Conservation (phyloP, 139 green algal species). For the Eudorina sp. region DNA sequence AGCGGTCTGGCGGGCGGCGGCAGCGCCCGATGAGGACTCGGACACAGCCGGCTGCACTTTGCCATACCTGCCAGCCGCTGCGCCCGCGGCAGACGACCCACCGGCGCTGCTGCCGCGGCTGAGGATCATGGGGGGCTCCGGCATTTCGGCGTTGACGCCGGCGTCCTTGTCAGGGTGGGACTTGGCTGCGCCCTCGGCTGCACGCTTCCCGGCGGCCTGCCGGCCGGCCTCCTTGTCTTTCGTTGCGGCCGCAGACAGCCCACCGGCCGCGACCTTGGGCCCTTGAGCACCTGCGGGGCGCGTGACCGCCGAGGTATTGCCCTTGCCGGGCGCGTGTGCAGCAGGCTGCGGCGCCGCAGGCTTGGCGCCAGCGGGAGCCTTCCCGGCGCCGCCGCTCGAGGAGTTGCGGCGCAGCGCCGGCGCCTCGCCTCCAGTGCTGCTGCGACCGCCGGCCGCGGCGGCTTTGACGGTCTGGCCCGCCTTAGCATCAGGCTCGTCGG, state of each 20-base stretch:
- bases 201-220: neutral
- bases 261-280: too few relatives aligned
- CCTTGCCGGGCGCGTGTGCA: too few relatives aligned
- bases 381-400: neutral
- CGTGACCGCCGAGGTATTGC: too few relatives aligned
- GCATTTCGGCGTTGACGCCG: neutral
- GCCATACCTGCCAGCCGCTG: slow-evolving; percentile 4
- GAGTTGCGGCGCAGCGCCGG: neutral
- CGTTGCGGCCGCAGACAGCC: neutral
- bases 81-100: neutral
- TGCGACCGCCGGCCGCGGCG: neutral
- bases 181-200: neutral
- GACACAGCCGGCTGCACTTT: neutral
- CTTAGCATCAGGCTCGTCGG: neutral
- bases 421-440: neutral
- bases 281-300: too few relatives aligned
- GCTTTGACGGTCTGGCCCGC: neutral
- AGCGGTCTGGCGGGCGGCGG: neutral
- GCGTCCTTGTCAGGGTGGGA: neutral
- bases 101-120: neutral
- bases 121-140: neutral
- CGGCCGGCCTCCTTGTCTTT: neutral
- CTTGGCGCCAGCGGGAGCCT: neutral
- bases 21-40: neutral
- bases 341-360: neutral